A percentile compares a stretch with the other conserved stretches of the same genome.
phyloP scores from a whole-genome alignment of 2,329 filamentous ascomycete genomes.

The Didymella glomerata region DNA sequence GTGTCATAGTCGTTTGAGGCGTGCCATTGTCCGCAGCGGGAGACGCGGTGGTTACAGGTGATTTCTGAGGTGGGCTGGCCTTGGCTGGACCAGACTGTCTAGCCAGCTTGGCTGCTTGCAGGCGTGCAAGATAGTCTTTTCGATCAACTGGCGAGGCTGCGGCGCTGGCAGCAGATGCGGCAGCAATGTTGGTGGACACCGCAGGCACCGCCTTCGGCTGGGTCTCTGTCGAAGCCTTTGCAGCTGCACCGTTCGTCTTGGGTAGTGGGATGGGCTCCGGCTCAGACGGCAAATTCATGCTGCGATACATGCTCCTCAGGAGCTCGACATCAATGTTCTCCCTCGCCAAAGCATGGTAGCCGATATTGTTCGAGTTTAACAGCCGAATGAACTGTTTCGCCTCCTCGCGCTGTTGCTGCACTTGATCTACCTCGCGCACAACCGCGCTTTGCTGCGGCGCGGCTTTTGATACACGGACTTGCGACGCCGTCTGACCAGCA shows the following conservation, averaged over 20 bases:
- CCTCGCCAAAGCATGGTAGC: conserved; percentile 70
- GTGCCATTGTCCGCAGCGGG: conserved; percentile 22
- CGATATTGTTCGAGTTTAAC: conserved; percentile 68
- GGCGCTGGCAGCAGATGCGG: conserved; percentile 41
- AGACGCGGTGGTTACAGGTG: conserved; percentile 24
- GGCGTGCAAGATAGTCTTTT: conserved; percentile 78
- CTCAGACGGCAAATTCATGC: conserved; percentile 41
- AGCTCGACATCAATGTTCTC: conserved; percentile 41
- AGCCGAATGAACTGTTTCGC: conserved; percentile 50
- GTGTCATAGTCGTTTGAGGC: conserved; percentile 27
- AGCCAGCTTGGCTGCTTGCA: conserved; percentile 77
- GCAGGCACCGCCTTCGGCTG: conserved; percentile 27
- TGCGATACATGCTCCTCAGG: conserved; percentile 40
- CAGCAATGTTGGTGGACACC: conserved; percentile 33
- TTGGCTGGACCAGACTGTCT: conserved; percentile 35
- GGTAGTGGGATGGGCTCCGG: conserved; percentile 36
- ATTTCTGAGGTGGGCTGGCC: conserved; percentile 32
- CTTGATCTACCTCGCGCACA: conserved; percentile 17
- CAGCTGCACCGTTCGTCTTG: conserved; percentile 23
- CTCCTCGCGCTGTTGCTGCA: conserved; percentile 41
- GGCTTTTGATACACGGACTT: conserved; percentile 8
- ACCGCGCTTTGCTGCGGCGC: conserved; percentile 14
- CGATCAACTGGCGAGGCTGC: conserved; percentile 64
- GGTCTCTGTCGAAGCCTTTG: conserved; percentile 7
- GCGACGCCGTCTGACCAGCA: conserved; percentile 23